phyloP scores from a whole-genome alignment of 2,329 filamentous ascomycete genomes.

The Macrophomina tecta region DNA sequence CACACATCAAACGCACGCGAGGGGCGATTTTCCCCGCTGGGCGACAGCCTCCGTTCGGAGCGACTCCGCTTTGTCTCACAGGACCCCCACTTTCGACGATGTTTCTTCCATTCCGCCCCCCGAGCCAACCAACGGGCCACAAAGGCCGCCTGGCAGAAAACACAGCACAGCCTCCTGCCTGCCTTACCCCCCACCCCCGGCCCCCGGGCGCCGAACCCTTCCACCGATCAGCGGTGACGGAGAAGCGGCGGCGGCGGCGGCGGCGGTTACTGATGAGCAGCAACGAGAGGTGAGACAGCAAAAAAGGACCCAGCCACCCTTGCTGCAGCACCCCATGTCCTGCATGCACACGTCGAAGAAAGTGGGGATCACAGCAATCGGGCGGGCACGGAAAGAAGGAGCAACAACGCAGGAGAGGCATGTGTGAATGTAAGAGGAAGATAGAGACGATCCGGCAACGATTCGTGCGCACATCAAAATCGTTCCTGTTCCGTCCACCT shows the following conservation, averaged over 20 bases:
- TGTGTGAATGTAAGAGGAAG: too few species aligned
- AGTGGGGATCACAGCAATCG: too few species aligned
- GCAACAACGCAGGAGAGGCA: too few species aligned
- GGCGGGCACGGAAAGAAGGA: too few species aligned
- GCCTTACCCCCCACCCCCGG: too few species aligned
- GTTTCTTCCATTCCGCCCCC: neutral
- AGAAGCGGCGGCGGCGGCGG: neutral
- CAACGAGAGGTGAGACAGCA: neutral
- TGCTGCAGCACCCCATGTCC: too few species aligned
- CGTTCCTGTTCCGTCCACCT: too few species aligned
- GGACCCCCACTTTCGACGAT: neutral
- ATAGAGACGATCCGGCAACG: too few species aligned
- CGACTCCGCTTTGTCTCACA: neutral
- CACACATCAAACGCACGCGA: neutral
- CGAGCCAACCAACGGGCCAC: neutral
- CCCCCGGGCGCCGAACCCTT: too few species aligned
- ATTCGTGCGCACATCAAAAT: too few species aligned
- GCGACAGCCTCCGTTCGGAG: neutral
- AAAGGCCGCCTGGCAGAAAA: constrained; percentile 22
- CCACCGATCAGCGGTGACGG: neutral
- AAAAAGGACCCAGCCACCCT: neutral
- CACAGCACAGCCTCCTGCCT: neutral
- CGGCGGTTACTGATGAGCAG: neutral
- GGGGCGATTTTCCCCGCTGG: neutral
- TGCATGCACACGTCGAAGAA: too few species aligned